Percentiles rank a stretch among this genome's conserved stretches.
phyloP scores from a whole-genome alignment of 768 basidiomycete genomes.

The Calocybe cyanea region DNA sequence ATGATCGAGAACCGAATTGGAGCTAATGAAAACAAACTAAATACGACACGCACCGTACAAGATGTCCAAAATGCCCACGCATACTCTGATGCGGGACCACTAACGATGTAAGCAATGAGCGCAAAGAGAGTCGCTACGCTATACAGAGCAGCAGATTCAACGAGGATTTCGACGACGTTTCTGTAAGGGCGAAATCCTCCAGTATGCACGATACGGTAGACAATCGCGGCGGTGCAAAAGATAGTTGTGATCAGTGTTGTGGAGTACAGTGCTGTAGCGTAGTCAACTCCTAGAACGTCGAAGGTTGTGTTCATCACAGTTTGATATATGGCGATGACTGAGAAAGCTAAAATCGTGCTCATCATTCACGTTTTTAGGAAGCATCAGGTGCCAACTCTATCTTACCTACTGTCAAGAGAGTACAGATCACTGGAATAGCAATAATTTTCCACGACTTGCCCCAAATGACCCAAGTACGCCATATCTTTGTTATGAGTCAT shows the following conservation, averaged over 20 bases:
- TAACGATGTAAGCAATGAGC: slow-evolving; percentile 7
- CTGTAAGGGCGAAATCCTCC: slow-evolving; percentile 8
- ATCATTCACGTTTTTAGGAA: not conserved
- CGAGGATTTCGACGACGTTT: slow-evolving; percentile 10
- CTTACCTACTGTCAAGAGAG: slow-evolving; percentile 8
- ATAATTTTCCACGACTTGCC: slow-evolving; percentile 8
- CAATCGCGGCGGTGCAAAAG: slow-evolving; percentile 10
- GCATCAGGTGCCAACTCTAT: not conserved
- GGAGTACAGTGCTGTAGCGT: slow-evolving; percentile 12
- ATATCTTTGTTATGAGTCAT: slow-evolving; percentile 7
- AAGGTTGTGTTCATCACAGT: slow-evolving; percentile 9
- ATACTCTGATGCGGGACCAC: slow-evolving; percentile 10
- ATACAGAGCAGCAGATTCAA: slow-evolving; percentile 12
- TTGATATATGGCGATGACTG: slow-evolving; percentile 9
- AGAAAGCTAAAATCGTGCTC: slow-evolving; percentile 5
- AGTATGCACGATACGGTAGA: slow-evolving; percentile 8
- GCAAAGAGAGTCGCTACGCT: slow-evolving; percentile 12
- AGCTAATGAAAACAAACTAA: not conserved
- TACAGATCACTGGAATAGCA: slow-evolving; percentile 8
- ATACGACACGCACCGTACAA: slow-evolving; percentile 3
- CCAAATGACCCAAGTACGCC: slow-evolving; percentile 16
- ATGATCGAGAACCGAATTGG: not conserved
- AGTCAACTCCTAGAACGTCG: slow-evolving; percentile 9
- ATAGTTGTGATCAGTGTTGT: slow-evolving; percentile 11
- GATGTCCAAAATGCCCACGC: slow-evolving; percentile 11